Evolutionary conservation across 352 stramenopile species (phyloP).

Genomic region (Phytopythium aichiense): DNA sequence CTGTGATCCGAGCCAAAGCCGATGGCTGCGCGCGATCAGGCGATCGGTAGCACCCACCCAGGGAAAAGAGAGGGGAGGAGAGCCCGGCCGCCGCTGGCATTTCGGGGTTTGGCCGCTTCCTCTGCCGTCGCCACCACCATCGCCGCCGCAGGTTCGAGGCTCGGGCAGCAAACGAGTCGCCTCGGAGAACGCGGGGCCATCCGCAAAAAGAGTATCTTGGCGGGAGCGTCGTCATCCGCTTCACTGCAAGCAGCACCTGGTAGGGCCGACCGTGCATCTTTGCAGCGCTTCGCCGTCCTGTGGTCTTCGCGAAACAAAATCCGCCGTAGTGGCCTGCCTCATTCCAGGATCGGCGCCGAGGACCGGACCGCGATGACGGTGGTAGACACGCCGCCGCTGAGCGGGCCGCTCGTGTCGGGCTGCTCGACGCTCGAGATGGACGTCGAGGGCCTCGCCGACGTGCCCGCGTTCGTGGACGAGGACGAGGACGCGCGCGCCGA

Average conservation of each 20-base stretch:
- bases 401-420: constrained; percentile 23
- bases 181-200: neutral
- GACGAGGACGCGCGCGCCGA: neutral
- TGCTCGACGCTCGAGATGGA: constrained; percentile 31
- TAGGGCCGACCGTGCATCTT: neutral
- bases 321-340: neutral
- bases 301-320: neutral
- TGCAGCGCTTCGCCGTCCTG: neutral
- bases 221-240: neutral
- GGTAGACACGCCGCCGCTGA: constrained; percentile 4
- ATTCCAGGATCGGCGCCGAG: constrained; percentile 1
- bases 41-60: neutral
- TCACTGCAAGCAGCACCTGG: too few relatives aligned
- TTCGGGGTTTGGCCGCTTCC: neutral
- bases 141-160: neutral
- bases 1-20: neutral
- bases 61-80: neutral
- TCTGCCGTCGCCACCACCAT: neutral
- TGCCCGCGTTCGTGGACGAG: neutral
- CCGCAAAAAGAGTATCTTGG: neutral
- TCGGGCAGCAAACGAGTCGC: too few relatives aligned
- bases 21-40: neutral
- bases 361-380: neutral
- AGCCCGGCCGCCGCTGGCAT: neutral
- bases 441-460: constrained; percentile 15